Evolutionary conservation across 2,329 filamentous ascomycete genomes (phyloP).

Genomic region (Trichoderma cornu-damae): DNA sequence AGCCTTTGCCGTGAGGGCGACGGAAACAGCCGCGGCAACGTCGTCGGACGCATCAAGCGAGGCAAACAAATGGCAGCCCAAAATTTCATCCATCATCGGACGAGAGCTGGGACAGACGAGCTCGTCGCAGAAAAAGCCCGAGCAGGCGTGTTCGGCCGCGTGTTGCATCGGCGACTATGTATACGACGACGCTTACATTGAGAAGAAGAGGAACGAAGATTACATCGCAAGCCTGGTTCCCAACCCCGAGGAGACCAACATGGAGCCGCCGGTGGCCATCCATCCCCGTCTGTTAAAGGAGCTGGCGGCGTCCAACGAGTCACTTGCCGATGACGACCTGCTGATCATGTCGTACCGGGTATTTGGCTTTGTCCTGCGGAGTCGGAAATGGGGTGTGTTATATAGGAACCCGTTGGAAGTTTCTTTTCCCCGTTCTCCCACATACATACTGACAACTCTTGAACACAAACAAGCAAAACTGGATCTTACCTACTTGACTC

Average conservation of each 20-base stretch:
- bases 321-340: conserved; percentile 25
- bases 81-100: not conserved
- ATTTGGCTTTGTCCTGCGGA: conserved; percentile 32
- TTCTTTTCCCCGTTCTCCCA: conserved; percentile 20
- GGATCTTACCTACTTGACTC: not conserved
- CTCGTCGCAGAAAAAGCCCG: not conserved
- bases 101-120: not conserved
- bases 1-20: not conserved
- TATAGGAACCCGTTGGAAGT: too few relatives aligned
- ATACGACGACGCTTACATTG: conserved; percentile 11
- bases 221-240: conserved; percentile 6
- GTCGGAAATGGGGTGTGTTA: conserved; percentile 34
- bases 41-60: not conserved
- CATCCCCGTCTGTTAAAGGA: conserved; percentile 5
- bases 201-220: conserved; percentile 7
- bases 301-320: not conserved
- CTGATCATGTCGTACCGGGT: conserved; percentile 33
- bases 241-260: not conserved
- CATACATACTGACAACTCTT: not conserved
- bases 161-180: not conserved
- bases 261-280: not conserved
- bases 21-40: not conserved
- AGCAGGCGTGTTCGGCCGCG: not conserved
- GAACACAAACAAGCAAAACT: not conserved
- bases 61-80: not conserved